These are phyloP conservation scores for Yamadazyma epiphylla DNA, from an alignment of 1,139 yeast species.

Conservation along the genomic window DNA sequence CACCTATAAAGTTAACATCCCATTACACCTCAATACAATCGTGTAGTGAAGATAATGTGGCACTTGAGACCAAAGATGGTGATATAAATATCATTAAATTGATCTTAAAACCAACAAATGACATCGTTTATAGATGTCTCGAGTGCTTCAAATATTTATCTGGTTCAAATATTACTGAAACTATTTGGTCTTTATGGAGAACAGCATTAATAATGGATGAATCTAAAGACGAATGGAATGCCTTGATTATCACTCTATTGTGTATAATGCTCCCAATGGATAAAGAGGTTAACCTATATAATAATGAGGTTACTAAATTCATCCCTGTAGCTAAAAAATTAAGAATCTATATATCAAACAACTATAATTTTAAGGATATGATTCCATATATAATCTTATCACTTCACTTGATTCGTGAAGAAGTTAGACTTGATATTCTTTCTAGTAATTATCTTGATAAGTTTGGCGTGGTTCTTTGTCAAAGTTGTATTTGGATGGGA, in stretches of 20 bases:
- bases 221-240: slow-evolving; percentile 56
- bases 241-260: slow-evolving; percentile 52
- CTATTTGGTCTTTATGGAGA: slow-evolving; percentile 63
- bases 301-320: slow-evolving; percentile 36
- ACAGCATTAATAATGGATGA: slow-evolving; percentile 45
- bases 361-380: slow-evolving; percentile 43
- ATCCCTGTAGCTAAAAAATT: slow-evolving; percentile 37
- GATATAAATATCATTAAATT: slow-evolving; percentile 31
- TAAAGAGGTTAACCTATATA: slow-evolving; percentile 7
- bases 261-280: slow-evolving; percentile 45
- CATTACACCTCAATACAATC: slow-evolving; percentile 19
- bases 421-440: slow-evolving; percentile 55
- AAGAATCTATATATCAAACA: slow-evolving; percentile 21
- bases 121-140: slow-evolving; percentile 40
- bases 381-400: slow-evolving; percentile 65
- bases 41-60: slow-evolving; percentile 27
- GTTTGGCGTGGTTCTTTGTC: slow-evolving; percentile 56
- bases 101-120: slow-evolving; percentile 44
- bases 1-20: slow-evolving; percentile 19
- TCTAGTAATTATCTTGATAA: slow-evolving; percentile 29
- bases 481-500: slow-evolving; percentile 62
- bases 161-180: slow-evolving; percentile 55
- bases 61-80: slow-evolving; percentile 20
- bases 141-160: slow-evolving; percentile 51
- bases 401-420: slow-evolving; percentile 77